Evolutionary conservation across 1,284 basidiomycete species (phyloP), one percentile per base, ranked within the genome.

Genomic region (Pyrrhoderma lamaoense): DNA sequence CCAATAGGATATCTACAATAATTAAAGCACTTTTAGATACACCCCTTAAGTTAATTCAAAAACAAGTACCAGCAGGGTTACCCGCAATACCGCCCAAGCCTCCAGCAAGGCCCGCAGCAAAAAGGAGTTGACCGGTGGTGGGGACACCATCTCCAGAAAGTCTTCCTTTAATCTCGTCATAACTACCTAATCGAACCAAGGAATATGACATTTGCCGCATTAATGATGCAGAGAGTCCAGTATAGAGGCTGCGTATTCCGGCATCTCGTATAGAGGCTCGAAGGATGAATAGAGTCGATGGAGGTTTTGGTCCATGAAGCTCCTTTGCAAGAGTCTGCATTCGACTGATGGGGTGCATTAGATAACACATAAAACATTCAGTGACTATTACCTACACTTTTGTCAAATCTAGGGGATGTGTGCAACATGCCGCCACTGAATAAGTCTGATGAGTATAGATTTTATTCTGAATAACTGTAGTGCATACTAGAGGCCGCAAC

Each of bases 191-290:
- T 13, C 92, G 84, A 45, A 92, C 89, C 50, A 94, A 76, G 0
- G 89, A 91, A 64, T 94, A 94, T 8, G 89, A 85, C 91, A 94
- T 93, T 69, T 94, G 92, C 43, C 92, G 80, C 61, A 94, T 71
- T 40, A 93, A 68, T 2, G 91, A 91, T 14, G 91, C 92, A 8
- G 85, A 82, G 27, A 94, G 74, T 34, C 93, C 92, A 19, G 85
- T 83, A 62, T 89, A 92, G 35, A 93, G 67, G 57, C 88, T 87
- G 54, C 76, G 72, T 56, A 89, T 60, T 43, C 90, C 89, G 53
- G 75, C 74, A 53, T 82, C 70, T 5, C 71, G 63, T 37, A 87
- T 65, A 13, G 84, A 80, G 43, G 64, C 63, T 46, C 75, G 78
- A 42, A 88, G 68, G 36, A 83, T 73, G 39, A 70, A 67, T 52